Evolutionary conservation across 768 basidiomycete genomes (phyloP).

Genomic region (Lactarius tabidus): DNA sequence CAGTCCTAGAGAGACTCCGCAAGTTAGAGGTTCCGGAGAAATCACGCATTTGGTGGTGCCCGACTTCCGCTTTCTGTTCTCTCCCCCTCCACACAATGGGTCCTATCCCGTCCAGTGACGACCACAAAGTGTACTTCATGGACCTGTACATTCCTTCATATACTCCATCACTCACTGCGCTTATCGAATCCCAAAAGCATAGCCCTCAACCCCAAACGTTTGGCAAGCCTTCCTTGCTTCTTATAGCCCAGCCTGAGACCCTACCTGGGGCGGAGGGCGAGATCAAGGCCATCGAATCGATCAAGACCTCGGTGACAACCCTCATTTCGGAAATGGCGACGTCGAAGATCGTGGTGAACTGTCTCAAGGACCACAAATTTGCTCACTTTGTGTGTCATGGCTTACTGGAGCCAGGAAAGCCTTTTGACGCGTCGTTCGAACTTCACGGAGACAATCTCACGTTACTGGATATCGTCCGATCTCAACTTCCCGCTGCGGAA

Average conservation of each 20-base stretch:
- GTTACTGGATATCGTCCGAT: constrained; percentile 2
- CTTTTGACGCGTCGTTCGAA: constrained; percentile 1
- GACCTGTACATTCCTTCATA: constrained; percentile 19
- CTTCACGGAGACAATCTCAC: background rate
- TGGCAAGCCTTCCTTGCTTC: background rate
- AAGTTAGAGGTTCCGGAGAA: background rate
- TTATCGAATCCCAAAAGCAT: constrained; percentile 3
- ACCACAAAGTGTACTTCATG: background rate
- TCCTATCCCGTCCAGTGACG: too few species aligned
- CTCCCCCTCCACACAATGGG: too few species aligned
- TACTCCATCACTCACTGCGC: constrained; percentile 12
- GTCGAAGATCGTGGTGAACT: background rate
- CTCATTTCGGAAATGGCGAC: background rate
- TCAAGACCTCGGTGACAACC: background rate
- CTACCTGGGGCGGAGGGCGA: background rate
- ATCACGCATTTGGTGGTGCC: too few species aligned
- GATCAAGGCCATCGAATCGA: background rate
- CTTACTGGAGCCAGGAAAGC: background rate
- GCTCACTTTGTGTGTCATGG: constrained; percentile 15
- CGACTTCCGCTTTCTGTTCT: too few species aligned
- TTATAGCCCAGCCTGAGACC: background rate
- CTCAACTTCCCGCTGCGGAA: too few species aligned
- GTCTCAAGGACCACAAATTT: background rate
- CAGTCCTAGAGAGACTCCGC: background rate
- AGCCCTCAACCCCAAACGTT: too few species aligned